Percentiles rank a stretch among this genome's conserved stretches.
Conservation (phyloP, 345 rosid species). For the Brassica cretica region DNA sequence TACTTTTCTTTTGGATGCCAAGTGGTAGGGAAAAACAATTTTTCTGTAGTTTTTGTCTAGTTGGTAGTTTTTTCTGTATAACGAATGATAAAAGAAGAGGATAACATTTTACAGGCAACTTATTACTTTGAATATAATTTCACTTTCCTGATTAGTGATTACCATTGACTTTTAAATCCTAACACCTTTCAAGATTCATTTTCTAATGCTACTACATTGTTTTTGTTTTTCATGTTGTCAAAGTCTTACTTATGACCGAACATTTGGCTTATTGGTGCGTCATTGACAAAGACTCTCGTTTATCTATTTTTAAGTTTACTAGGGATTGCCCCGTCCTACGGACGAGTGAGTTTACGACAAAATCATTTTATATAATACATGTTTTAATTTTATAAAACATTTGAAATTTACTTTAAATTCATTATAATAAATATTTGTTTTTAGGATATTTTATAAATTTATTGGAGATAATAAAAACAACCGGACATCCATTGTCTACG, state of each 20-base stretch:
- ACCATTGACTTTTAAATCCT: conserved; percentile 27
- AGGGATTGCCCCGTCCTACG: no score
- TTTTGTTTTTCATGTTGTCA: conserved; percentile 11
- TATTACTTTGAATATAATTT: conserved; percentile 22
- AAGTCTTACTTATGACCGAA: conserved; percentile 25
- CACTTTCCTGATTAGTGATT: neutral
- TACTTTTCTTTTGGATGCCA: conserved; percentile 31
- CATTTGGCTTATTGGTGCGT: conserved; percentile 31
- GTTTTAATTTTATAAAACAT: no score
- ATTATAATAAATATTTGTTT: no score
- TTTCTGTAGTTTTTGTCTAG: neutral
- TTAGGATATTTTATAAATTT: no score
- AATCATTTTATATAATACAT: no score
- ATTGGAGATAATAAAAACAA: no score
- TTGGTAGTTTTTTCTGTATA: neutral
- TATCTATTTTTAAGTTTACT: neutral
- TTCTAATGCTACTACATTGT: neutral
- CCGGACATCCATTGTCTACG: no score
- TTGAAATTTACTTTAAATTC: no score
- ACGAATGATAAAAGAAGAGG: neutral
- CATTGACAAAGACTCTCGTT: conserved; percentile 26
- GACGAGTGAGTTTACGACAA: no score
- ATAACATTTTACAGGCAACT: conserved; percentile 2
- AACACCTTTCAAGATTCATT: conserved; percentile 3
- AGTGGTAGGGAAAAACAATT: conserved; percentile 32